Conservation (phyloP, 225 moss, liverwort and hornwort genomes). For the Rhytidiadelphus loreus region DNA sequence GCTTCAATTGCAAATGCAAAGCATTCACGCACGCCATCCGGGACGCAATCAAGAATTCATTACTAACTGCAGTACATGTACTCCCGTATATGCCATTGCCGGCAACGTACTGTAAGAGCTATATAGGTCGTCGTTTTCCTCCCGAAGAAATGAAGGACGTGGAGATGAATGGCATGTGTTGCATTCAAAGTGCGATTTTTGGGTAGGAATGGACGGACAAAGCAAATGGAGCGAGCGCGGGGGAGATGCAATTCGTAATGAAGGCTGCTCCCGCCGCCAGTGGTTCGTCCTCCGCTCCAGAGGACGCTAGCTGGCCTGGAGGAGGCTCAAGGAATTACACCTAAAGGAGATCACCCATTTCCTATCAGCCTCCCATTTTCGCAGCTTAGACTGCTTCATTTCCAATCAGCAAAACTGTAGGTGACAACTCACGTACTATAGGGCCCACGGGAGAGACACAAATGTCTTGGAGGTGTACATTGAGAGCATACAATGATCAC, state of each 20-base stretch:
- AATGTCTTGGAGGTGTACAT: too few relatives aligned
- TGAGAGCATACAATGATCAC: too few relatives aligned
- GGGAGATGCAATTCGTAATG: too few relatives aligned
- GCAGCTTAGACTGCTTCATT: too few relatives aligned
- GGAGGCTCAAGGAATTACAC: neutral
- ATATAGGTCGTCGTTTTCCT: neutral
- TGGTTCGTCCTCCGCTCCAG: neutral
- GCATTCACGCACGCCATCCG: neutral
- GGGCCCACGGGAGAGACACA: too few relatives aligned
- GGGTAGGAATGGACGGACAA: too few relatives aligned
- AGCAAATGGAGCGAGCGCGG: neutral
- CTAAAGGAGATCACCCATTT: too few relatives aligned
- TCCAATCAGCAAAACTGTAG: too few relatives aligned
- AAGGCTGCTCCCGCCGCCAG: neutral
- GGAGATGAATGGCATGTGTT: neutral
- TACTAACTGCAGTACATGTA: neutral
- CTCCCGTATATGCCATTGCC: neutral
- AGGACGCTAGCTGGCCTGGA: too few relatives aligned
- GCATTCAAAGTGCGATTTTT: neutral
- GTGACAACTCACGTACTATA: too few relatives aligned
- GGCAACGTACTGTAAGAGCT: neutral
- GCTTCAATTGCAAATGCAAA: neutral
- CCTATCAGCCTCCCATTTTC: too few relatives aligned
- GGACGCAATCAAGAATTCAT: neutral
- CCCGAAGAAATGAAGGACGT: neutral